Percentiles rank a stretch among this genome's conserved stretches.
Conservation (phyloP, 1,139 yeast species). For the Diutina pseudorugosa region DNA sequence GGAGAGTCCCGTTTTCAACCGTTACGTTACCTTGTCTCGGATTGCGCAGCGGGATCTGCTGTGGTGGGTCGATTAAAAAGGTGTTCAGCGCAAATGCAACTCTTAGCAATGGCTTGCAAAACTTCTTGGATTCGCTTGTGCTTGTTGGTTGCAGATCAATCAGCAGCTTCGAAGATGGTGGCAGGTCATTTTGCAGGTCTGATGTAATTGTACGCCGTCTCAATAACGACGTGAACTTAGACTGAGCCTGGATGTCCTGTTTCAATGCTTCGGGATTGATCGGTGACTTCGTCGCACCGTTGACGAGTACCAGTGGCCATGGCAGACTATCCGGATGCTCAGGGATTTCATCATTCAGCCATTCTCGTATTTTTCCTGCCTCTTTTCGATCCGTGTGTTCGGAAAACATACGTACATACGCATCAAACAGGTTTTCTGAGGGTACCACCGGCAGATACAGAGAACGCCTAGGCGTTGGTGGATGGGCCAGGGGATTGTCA, state of each 20-base stretch:
- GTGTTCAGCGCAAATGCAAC: conserved; percentile 67
- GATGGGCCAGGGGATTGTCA: not conserved
- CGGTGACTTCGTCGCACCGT: not conserved
- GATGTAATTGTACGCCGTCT: not conserved
- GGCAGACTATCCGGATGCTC: not conserved
- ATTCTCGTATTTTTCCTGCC: not conserved
- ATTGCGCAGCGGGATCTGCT: conserved; percentile 51
- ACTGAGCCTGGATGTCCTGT: not conserved
- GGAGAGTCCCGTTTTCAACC: conserved; percentile 46
- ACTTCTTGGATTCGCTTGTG: not conserved
- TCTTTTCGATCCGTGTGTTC: not conserved
- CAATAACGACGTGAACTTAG: not conserved
- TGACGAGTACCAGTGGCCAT: conserved; percentile 1
- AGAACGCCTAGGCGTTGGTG: not conserved
- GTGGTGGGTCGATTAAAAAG: conserved; percentile 63
- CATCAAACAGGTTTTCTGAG: not conserved
- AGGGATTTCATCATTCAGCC: not conserved
- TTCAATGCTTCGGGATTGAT: not conserved
- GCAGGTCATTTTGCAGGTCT: not conserved
- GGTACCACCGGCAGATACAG: not conserved
- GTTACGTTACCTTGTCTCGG: conserved; percentile 70
- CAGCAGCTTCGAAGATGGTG: not conserved
- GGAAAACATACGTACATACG: not conserved
- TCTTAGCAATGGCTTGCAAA: conserved; percentile 30
- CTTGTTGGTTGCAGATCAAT: not conserved